Base-by-base conservation (phyloP, 345 rosid genomes). In the Rhodomyrtus tomentosa region DNA sequence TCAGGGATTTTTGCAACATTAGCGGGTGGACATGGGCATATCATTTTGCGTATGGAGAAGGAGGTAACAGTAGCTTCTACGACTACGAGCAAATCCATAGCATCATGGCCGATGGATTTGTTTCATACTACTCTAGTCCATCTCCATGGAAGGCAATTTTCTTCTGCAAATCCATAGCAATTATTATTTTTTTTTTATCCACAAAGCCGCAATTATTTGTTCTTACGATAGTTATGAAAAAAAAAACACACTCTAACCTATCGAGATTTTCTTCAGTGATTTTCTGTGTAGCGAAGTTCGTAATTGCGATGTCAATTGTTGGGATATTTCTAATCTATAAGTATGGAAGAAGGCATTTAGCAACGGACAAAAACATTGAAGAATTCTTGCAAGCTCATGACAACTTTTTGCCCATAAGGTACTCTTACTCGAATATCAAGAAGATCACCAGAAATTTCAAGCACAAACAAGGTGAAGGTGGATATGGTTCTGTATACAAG, bases 61-160 rank as follows among this genome's bases (percentile, higher is more conserved):
- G n/a, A n/a, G 3, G 9, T 11, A 49, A 49, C 3, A 49, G 1
- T 49, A 49, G 50, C 50, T 49, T 13, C 13, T 49, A 49, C 50
- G 3, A 49, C 50, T 49, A 49, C 50, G 3, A 49, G 50, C 10
- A 1, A 49, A 49, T 49, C 50, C 50, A 49, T 11, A 11, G 10
- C 1, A 49, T 49, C 50, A 49, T 49, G 50, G 50, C 50, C 50
- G 10, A 49, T 10, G 50, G 50, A 49, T 49, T 49, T 49, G 12
- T 1, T 8, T 13, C 3, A 11, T 3, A 9, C 1, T 49, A 1
- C 5, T 49, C 2, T 11, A n/a, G n/a, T n/a, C n/a, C n/a, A 49
- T 49, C 3, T 11, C 1, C 40, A 38, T 5, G 2, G 50, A 49
- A 49, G 50, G 10, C 9, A 49, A 49, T 11, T 49, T 49, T 10